These are phyloP conservation scores for Scheffersomyces cryptocercus DNA, from an alignment of 1,139 yeast genomes.

Conservation along the genomic window DNA sequence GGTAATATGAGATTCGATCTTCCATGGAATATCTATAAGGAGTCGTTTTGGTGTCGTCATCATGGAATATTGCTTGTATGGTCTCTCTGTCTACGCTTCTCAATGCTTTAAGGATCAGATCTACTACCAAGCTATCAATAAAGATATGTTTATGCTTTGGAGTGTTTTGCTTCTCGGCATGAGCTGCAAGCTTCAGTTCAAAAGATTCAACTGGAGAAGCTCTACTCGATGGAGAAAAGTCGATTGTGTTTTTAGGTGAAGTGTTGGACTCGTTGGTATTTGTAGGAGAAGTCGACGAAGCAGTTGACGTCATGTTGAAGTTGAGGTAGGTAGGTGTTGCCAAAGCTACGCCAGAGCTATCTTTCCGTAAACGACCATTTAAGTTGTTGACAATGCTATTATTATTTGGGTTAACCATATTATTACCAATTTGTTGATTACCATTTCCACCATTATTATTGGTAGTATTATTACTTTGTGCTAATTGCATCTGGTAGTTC, in stretches of 20 bases:
- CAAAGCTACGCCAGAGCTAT: background rate
- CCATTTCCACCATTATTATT: too few species aligned
- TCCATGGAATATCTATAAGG: constrained; percentile 19
- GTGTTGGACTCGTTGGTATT: constrained; percentile 35
- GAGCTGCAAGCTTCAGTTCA: constrained; percentile 13
- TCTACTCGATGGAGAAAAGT: constrained; percentile 15
- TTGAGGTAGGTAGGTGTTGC: constrained; percentile 5
- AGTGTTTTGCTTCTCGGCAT: constrained; percentile 22
- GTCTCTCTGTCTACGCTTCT: constrained; percentile 19
- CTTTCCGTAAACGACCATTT: background rate
- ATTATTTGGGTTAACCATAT: background rate
- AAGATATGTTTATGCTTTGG: constrained; percentile 28
- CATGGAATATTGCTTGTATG: constrained; percentile 23
- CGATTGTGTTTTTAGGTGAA: constrained; percentile 20
- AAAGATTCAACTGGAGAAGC: constrained; percentile 13
- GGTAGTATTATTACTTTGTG: too few species aligned
- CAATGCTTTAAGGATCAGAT: constrained; percentile 18
- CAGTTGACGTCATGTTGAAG: constrained; percentile 20
- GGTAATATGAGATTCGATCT: constrained; percentile 28
- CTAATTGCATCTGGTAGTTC: constrained; percentile 7
- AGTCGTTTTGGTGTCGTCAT: constrained; percentile 6
- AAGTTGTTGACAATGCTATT: too few species aligned
- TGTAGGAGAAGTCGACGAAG: constrained; percentile 38
- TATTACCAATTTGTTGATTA: background rate
- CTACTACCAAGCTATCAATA: constrained; percentile 25